Base-by-base conservation (phyloP, 2,329 filamentous ascomycete genomes). In the Dactylellina leptospora region DNA sequence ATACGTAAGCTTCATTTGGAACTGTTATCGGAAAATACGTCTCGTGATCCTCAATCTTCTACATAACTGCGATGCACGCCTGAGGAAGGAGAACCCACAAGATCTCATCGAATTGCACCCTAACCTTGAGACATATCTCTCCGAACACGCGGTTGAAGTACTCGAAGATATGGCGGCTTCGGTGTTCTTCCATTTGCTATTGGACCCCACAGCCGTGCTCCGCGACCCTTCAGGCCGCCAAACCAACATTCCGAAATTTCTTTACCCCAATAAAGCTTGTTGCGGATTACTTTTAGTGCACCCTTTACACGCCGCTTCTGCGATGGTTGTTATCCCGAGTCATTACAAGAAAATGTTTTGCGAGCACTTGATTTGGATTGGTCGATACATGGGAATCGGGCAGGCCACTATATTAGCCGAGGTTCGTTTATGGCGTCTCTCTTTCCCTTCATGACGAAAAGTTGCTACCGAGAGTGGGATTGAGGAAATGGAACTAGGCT, bases 1-100 rank as follows among this genome's bases (percentile, higher is more conserved):
- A 23, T 59, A 45, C 16, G 54, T 59, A n/a, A 59, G 54, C 16
- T 22, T 22, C 13, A 40, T 59, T 9, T 59, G 54, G 54, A 59
- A 59, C 22, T 47, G 36, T 8, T 59, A 59, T 27, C 54, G 54
- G 8, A 59, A 59, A 48, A 13, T 59, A 16, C 54, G 54, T 25
- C 23, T 59, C 5, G 27, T 59, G 9, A 33, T 59, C n/a, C 25
- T 59, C 4, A 59, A 22, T 23, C 13, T 59, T 1, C 42, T 45
- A 1, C 16, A 30, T 2, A 40, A 30, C n/a, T 59, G 54, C 40
- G 40, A 59, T 23, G 36, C 23, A 6, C 38, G 40, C n/a, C n/a
- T 59, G n/a, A 45, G 20, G 16, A 16, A 20, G 1, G 16, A 45
- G 3, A 33, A 59, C 18, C 25, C 54, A 13, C 27, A 59, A 4